These are phyloP conservation scores for Kalanchoe fedtschenkoi DNA, from an alignment of 164 flowering plant species.

Conservation along the genomic window DNA sequence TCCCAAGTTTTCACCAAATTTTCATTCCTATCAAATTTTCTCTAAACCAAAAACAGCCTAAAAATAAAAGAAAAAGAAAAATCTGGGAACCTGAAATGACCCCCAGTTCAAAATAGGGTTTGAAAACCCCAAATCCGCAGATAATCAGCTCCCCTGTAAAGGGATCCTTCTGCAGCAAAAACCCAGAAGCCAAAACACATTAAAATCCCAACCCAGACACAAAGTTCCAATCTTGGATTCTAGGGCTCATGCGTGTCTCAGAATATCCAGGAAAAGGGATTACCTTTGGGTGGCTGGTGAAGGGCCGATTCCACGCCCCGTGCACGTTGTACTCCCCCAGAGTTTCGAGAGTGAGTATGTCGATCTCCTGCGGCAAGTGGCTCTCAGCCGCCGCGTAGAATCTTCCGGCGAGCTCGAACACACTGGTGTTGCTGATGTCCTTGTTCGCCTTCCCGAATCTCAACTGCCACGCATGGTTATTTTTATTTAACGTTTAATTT, in stretches of 20 bases:
- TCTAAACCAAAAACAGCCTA: neutral
- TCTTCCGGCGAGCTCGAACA: conserved; percentile 49
- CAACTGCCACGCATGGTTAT: conserved; percentile 21
- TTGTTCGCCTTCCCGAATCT: conserved; percentile 42
- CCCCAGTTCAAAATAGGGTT: conserved; percentile 47
- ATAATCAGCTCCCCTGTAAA: conserved; percentile 56
- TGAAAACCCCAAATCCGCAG: conserved; percentile 33
- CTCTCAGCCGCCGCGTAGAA: conserved; percentile 40
- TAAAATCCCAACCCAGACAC: neutral
- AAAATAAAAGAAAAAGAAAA: neutral
- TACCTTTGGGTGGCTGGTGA: conserved; percentile 65
- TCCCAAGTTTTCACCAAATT: too few relatives aligned
- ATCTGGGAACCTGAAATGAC: conserved; percentile 48
- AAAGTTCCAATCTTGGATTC: neutral
- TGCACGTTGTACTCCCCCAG: conserved; percentile 29
- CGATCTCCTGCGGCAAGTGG: conserved; percentile 50
- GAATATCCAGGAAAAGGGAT: neutral
- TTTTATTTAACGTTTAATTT: too few relatives aligned
- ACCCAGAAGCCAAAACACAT: neutral
- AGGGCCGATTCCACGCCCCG: conserved; percentile 48
- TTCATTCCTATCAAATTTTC: too few relatives aligned
- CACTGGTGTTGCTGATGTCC: conserved; percentile 45
- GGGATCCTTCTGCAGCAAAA: conserved; percentile 43
- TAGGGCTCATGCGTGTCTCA: neutral
- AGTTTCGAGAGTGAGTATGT: conserved; percentile 30